phyloP scores from a whole-genome alignment of 805 yeast species.

The Candida ulmi region DNA sequence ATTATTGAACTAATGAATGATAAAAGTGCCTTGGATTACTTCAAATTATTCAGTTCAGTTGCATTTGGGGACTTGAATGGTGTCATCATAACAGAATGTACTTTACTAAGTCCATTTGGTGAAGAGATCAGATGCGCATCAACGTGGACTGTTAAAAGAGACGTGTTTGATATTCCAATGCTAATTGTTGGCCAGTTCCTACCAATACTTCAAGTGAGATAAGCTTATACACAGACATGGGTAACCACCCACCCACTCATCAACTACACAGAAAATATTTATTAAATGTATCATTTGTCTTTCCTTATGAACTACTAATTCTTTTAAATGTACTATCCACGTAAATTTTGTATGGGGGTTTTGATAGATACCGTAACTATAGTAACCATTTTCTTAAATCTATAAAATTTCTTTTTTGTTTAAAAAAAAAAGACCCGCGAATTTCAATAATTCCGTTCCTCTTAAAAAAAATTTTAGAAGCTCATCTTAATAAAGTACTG shows the following conservation, averaged over 20 bases:
- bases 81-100: conserved; percentile 34
- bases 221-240: background rate
- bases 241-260: too few relatives aligned
- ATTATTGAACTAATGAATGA: conserved; percentile 84
- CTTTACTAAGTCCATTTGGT: conserved; percentile 30
- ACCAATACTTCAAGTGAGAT: conserved; percentile 44
- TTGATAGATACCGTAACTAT: background rate
- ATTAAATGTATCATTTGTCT: too few relatives aligned
- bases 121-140: conserved; percentile 58
- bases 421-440: too few relatives aligned
- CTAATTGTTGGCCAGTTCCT: conserved; percentile 75
- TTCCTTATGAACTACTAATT: too few relatives aligned
- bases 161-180: conserved; percentile 81
- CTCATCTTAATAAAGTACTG: background rate
- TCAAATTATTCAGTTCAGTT: conserved; percentile 53
- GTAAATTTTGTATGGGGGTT: background rate
- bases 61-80: conserved; percentile 45
- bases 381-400: too few relatives aligned
- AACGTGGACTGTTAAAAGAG: conserved; percentile 82
- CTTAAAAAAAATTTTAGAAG: background rate
- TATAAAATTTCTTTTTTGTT: background rate
- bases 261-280: too few relatives aligned
- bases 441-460: too few relatives aligned
- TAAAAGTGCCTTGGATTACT: conserved; percentile 65
- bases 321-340: too few relatives aligned